phyloP scores from a whole-genome alignment of 1,284 basidiomycete genomes.

The Athelia psychrophila region DNA sequence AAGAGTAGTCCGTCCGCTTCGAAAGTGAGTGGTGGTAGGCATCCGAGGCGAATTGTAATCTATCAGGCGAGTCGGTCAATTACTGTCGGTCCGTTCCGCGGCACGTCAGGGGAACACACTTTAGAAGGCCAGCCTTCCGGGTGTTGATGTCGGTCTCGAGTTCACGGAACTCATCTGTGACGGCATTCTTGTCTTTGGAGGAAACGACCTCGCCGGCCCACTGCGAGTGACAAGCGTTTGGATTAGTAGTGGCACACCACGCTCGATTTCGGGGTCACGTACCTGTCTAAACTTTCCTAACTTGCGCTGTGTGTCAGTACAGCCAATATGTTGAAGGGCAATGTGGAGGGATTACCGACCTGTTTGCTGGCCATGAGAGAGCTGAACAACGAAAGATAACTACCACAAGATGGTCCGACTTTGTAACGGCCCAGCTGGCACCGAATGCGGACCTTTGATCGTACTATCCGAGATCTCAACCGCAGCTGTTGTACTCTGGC shows the following conservation, averaged over 20 bases:
- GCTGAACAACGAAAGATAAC: slow-evolving; percentile 5
- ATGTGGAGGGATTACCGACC: slow-evolving; percentile 23
- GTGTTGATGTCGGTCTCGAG: slow-evolving; percentile 72
- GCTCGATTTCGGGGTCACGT: slow-evolving; percentile 10
- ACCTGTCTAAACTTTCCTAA: slow-evolving; percentile 69
- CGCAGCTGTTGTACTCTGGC: no score
- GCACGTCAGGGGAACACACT: slow-evolving; percentile 38
- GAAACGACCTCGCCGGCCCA: slow-evolving; percentile 80
- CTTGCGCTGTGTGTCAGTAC: slow-evolving; percentile 25
- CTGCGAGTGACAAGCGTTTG: slow-evolving; percentile 25
- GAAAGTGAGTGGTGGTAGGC: slow-evolving; percentile 59
- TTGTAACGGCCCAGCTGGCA: background rate
- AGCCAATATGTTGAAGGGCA: background rate
- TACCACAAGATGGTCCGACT: background rate
- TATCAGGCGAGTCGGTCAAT: slow-evolving; percentile 23
- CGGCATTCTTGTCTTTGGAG: slow-evolving; percentile 58
- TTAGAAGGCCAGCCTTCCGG: slow-evolving; percentile 56
- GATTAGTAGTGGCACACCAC: no score
- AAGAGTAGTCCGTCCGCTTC: slow-evolving; percentile 67
- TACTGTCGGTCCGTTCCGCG: no score
- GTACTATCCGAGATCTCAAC: no score
- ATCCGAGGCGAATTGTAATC: slow-evolving; percentile 59
- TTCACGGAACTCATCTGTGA: slow-evolving; percentile 63
- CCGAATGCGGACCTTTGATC: no score
- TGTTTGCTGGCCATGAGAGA: slow-evolving; percentile 54